Conservation (phyloP, 495 filamentous ascomycete species). For the Penicillium bovifimosum region DNA sequence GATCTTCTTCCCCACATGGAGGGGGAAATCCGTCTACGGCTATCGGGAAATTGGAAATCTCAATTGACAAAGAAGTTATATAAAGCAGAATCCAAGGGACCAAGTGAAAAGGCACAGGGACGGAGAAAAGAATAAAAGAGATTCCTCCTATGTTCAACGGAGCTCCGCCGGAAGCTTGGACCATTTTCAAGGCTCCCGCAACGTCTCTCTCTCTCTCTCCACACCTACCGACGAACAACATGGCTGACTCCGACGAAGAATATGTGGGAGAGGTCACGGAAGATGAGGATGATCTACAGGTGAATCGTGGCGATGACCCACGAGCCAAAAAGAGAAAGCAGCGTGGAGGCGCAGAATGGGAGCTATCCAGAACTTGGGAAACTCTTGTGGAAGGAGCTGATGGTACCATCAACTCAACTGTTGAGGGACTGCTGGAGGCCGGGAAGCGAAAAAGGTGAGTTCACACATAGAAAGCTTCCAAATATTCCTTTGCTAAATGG, state of each 20-base stretch:
- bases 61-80: background rate
- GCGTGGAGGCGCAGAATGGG: constrained; percentile 53
- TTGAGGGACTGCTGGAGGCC: constrained; percentile 64
- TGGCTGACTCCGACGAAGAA: constrained; percentile 69
- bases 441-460: constrained; percentile 69
- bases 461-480: too few species aligned
- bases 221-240: constrained; percentile 3
- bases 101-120: background rate
- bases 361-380: constrained; percentile 57
- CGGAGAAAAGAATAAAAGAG: background rate
- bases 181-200: constrained; percentile 54
- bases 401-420: constrained; percentile 64
- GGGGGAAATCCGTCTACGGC: constrained; percentile 15
- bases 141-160: constrained; percentile 14
- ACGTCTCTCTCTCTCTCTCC: background rate
- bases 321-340: constrained; percentile 46
- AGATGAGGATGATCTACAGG: constrained; percentile 72
- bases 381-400: constrained; percentile 65
- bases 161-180: constrained; percentile 53
- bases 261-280: constrained; percentile 74
- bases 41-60: constrained; percentile 16
- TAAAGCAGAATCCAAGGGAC: background rate
- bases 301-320: constrained; percentile 34
- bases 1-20: constrained; percentile 41
- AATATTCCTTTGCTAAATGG: background rate